phyloP scores from a whole-genome alignment of 345 rosid species.

The Pistacia atlantica region DNA sequence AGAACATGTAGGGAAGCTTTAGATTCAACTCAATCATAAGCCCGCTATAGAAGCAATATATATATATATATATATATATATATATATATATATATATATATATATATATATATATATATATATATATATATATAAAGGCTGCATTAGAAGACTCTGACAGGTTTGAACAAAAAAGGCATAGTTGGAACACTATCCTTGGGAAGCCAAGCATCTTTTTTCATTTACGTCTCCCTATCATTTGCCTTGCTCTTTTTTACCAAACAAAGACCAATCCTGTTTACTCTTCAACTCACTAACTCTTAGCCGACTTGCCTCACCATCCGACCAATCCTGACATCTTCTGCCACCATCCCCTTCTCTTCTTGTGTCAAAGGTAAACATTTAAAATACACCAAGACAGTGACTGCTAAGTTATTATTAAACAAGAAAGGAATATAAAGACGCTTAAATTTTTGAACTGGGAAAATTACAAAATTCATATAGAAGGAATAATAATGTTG shows the following conservation, averaged over 20 bases:
- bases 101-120: slow-evolving; percentile 8
- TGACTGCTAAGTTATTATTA: background rate
- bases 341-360: background rate
- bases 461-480: background rate
- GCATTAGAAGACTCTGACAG: slow-evolving; percentile 68
- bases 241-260: slow-evolving; percentile 39
- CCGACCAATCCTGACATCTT: slow-evolving; percentile 25
- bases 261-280: slow-evolving; percentile 20
- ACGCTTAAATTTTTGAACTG: slow-evolving; percentile 2
- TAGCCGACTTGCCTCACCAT: slow-evolving; percentile 34
- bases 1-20: slow-evolving; percentile 48
- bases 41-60: slow-evolving; percentile 49
- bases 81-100: background rate
- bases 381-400: background rate
- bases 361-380: background rate
- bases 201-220: slow-evolving; percentile 66
- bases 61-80: too few relatives aligned
- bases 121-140: slow-evolving; percentile 31
- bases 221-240: slow-evolving; percentile 39
- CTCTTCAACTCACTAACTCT: background rate
- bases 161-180: slow-evolving; percentile 73
- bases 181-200: slow-evolving; percentile 65
- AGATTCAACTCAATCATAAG: slow-evolving; percentile 56
- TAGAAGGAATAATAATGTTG: background rate
- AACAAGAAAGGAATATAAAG: background rate